These are phyloP conservation scores for Arabidopsis lyrata DNA, from an alignment of 441 rosid genomes.

Conservation along the genomic window DNA sequence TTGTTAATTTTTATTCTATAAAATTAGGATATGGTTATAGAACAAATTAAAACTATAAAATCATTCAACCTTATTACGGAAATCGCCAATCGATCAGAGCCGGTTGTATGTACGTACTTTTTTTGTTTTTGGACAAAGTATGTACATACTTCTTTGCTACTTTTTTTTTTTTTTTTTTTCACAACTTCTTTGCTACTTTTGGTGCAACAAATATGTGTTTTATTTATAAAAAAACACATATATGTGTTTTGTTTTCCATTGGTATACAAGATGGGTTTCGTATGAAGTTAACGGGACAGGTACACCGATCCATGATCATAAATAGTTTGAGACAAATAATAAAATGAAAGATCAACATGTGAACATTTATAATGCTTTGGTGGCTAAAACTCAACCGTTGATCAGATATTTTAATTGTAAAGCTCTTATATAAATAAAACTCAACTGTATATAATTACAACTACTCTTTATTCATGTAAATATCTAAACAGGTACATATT, in stretches of 20 bases:
- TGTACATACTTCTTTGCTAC: slow-evolving; percentile 26
- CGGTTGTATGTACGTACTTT: too few species aligned
- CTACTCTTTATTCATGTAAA: too few species aligned
- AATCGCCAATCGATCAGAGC: neutral
- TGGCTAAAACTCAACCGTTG: neutral
- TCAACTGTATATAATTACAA: neutral
- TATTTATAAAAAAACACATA: too few species aligned
- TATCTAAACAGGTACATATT: too few species aligned
- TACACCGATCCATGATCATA: slow-evolving; percentile 32
- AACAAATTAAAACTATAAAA: slow-evolving; percentile 1
- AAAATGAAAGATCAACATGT: slow-evolving; percentile 5
- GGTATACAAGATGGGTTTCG: slow-evolving; percentile 34
- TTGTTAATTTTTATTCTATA: too few species aligned
- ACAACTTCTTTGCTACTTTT: slow-evolving; percentile 28
- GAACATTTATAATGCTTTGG: slow-evolving; percentile 5
- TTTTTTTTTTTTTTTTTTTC: too few species aligned
- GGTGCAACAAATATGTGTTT: slow-evolving; percentile 16
- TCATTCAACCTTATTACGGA: neutral
- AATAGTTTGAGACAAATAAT: slow-evolving; percentile 30
- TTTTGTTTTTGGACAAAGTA: neutral
- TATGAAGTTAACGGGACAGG: slow-evolving; percentile 41
- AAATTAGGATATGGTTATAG: neutral
- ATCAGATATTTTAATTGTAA: neutral
- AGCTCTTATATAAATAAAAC: neutral
- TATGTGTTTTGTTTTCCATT: slow-evolving; percentile 29